Conservation (phyloP, 306 rosid species). For the Aeschynomene evenia region DNA sequence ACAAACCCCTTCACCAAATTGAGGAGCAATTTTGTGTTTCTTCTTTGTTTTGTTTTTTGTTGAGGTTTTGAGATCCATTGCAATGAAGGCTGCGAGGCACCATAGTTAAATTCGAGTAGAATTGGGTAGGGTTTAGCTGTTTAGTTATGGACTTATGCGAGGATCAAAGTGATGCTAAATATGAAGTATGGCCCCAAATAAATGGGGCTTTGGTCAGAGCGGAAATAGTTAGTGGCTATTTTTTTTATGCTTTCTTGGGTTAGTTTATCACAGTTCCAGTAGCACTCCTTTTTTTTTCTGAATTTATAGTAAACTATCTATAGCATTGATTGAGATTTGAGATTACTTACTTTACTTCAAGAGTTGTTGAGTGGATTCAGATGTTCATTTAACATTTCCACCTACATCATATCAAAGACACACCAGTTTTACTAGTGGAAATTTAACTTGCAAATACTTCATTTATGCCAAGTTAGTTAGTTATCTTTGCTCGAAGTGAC, state of each 20-base stretch:
- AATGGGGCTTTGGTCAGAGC: background rate
- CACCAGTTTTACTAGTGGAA: background rate
- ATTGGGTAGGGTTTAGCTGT: background rate
- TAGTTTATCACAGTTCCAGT: background rate
- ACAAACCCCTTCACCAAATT: background rate
- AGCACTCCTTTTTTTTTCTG: background rate
- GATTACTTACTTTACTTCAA: background rate
- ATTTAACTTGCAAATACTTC: background rate
- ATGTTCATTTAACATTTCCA: background rate
- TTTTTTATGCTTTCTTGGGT: background rate
- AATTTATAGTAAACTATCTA: background rate
- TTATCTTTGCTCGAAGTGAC: background rate
- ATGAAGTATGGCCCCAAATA: background rate
- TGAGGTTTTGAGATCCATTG: slow-evolving; percentile 3
- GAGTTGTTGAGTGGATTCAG: background rate
- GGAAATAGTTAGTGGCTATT: background rate
- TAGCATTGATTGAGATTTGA: background rate
- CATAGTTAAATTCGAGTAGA: background rate
- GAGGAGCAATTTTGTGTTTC: background rate
- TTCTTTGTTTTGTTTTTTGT: too few relatives aligned
- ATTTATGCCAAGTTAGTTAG: background rate
- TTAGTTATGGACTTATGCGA: background rate
- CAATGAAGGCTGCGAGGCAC: too few relatives aligned
- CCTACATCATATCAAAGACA: background rate
- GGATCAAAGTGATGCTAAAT: background rate